phyloP scores from a whole-genome alignment of 331 rosid genomes.

The Dryas integrifolia region DNA sequence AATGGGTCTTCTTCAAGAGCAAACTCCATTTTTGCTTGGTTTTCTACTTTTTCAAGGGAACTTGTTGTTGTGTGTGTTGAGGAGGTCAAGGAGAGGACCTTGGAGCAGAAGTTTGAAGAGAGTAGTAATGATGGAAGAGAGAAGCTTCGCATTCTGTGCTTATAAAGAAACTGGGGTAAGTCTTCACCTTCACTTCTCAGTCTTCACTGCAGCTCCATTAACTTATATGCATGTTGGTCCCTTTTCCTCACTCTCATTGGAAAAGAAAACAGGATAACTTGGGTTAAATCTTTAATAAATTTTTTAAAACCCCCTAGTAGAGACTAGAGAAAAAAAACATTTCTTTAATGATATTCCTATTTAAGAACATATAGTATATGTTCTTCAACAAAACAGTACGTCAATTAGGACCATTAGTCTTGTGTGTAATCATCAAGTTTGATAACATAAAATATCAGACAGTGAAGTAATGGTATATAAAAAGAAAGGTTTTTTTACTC shows the following conservation, averaged over 20 bases:
- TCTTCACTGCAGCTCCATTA: slow-evolving; percentile 17
- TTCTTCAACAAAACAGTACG: too few species aligned
- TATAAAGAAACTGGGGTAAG: slow-evolving; percentile 25
- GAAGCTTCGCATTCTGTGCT: slow-evolving; percentile 55
- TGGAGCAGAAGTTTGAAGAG: slow-evolving; percentile 33
- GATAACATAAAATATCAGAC: too few species aligned
- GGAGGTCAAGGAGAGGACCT: slow-evolving; percentile 22
- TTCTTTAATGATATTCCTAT: neutral
- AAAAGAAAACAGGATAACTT: slow-evolving; percentile 12
- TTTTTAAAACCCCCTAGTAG: neutral
- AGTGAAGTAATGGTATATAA: too few species aligned
- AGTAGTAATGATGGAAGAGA: slow-evolving; percentile 44
- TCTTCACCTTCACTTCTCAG: slow-evolving; percentile 14
- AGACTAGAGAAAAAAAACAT: neutral
- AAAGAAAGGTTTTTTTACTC: too few species aligned
- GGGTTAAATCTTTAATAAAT: neutral
- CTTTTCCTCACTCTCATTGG: slow-evolving; percentile 6
- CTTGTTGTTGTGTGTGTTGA: slow-evolving; percentile 17
- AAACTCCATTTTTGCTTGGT: slow-evolving; percentile 47
- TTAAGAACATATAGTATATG: too few species aligned
- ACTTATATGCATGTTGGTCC: slow-evolving; percentile 22
- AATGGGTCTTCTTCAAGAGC: slow-evolving; percentile 56
- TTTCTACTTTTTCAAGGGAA: neutral
- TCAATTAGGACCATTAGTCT: too few species aligned
- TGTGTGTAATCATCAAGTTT: too few species aligned